A percentile compares a stretch with the other conserved stretches of the same genome.
Conservation (phyloP, 1,284 basidiomycete genomes). For the Vanrija sp. region DNA sequence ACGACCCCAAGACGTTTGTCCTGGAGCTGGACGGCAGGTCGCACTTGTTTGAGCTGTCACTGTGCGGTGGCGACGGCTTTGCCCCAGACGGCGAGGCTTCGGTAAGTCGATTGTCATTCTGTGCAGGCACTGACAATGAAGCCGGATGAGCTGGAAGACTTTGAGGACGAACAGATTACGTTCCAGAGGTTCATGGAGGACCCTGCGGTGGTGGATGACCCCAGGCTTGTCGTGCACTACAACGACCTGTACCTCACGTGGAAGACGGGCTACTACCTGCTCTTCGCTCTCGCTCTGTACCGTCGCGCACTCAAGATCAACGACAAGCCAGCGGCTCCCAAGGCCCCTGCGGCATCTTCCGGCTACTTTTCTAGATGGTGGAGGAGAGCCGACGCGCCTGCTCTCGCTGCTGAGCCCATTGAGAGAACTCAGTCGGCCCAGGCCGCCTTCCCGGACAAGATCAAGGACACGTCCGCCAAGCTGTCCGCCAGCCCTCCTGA, state of each 20-base stretch:
- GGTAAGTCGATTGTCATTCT: constrained; percentile 6
- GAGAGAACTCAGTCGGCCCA: constrained; percentile 8
- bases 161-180: constrained; percentile 51
- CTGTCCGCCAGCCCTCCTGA: too few relatives aligned
- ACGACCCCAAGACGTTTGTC: constrained; percentile 52
- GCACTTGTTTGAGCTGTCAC: constrained; percentile 54
- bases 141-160: constrained; percentile 38
- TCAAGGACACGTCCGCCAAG: neutral
- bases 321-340: neutral
- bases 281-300: constrained; percentile 53
- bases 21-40: constrained; percentile 45
- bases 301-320: constrained; percentile 43
- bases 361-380: constrained; percentile 49
- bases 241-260: constrained; percentile 52
- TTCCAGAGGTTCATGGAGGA: constrained; percentile 54
- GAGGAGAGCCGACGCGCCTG: constrained; percentile 26
- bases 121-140: constrained; percentile 7
- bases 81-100: constrained; percentile 25
- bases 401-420: neutral
- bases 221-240: constrained; percentile 53
- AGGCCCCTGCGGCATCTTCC: constrained; percentile 16
- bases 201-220: constrained; percentile 51
- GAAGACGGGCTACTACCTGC: constrained; percentile 52
- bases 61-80: constrained; percentile 42
- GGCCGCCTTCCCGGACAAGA: neutral